Evolutionary conservation across 768 basidiomycete genomes (phyloP), one percentile per base, ranked within the genome.

Genomic region (Termitomyces sp.): DNA sequence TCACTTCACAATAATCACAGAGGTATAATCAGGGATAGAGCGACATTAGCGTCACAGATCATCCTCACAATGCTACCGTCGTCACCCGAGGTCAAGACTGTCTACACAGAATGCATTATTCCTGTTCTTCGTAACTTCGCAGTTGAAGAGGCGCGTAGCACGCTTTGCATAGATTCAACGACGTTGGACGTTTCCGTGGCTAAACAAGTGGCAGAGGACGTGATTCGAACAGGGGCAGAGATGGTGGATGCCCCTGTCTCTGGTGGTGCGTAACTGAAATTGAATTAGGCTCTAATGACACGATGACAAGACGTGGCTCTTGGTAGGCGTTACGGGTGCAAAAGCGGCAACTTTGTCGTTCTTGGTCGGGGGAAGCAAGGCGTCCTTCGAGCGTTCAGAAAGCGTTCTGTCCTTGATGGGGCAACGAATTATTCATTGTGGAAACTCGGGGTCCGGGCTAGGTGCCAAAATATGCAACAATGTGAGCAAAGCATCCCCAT

Each of bases 201-300:
- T 0, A 83, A 83, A 43, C 70, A 79, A 32, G 84, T 95, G 11
- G 82, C 92, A 0, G 58, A 68, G 10, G 72, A 78, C 24, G 81
- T 90, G 1, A 74, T 72, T 10, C 57, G 65, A 14, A 72, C 77
- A 28, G 86, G 88, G 26, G 91, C 86, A 7, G 72, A 72, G 41
- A 93, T 97, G 84, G 79, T 97, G 22, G 95, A 98, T 68, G 94
- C 95, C 5, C 95, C 95, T 3, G 94, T 98, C 1, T 94, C 92
- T 49, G 95, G 95, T 56, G 94, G 92, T 89, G 67, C 55, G 83
- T 71, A 41, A 14, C 33, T 50, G 5, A 10, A 5, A 35, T 54
- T 30, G 18, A 24, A 36, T 41, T 35, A 24, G 20, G 41, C n/a
- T 7, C 10, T 44, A 36, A 47, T 48, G 38, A 47, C 36, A 44